Evolutionary conservation across 148 eudicot genomes (phyloP), one percentile per base, ranked within the genome.

Genomic region (Euryodendron excelsum): DNA sequence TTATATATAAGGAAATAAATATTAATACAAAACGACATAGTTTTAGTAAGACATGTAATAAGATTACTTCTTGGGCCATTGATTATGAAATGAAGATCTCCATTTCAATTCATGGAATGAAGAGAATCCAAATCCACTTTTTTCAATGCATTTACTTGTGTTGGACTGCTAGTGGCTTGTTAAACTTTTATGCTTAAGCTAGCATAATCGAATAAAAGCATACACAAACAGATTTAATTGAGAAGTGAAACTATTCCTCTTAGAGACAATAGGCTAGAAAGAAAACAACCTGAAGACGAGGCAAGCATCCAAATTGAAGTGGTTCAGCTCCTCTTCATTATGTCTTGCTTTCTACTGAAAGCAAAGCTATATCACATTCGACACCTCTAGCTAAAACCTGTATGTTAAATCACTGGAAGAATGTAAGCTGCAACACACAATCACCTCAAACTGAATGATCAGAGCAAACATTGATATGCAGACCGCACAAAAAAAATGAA

Each of bases 321-420:
- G 99, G 93, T 80, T 91, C 94, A 47, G 91, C 93, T 78, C 92
- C 97, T 82, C 86, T 76, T 97, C 99, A 95, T 79, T 93, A 95
- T 41, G 87, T 89, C 83, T 91, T 84, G 72, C 86, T 93, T 81
- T 95, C 99, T 76, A 95, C 97, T 45, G 97, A 83, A 70, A 95
- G 96, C 86, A 95, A 84, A 71, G 99, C 99, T 78, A 95, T 81
- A 74, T 95, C 99, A 82, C 99, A 95, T 78, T 93, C 99, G 39
- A 95, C 84, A 27, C 99, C 99, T 86, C 88, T 89, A 80, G 99
- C 97, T 82, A 95, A 86, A 78, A 95, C 99, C 99, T 95, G 90
- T 13, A 82, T 23, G 79, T 39, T 60, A 76, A 53, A 85, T 75
- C 63, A 78, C 74, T 75, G 79, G 80, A 61, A 71, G 36, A 66